Evolutionary conservation across 2,329 filamentous ascomycete species (phyloP), one percentile per base, ranked within the genome.

Genomic region (Periconia sp.): DNA sequence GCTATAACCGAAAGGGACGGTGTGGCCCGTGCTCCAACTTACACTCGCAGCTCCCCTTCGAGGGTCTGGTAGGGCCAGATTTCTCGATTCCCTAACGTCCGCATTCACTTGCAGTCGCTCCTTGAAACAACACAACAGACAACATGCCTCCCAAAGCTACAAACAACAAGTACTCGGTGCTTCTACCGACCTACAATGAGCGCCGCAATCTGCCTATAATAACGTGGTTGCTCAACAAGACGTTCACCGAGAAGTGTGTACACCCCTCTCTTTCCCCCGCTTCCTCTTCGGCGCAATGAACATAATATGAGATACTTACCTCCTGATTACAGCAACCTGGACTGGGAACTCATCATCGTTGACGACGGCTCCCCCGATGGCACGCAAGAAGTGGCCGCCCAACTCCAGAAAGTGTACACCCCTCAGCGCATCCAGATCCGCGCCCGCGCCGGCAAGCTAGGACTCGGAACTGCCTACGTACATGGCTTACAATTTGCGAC

Each of bases 121-220:
- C 30, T 69, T 71, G 53, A 37, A 42, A 60, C 52, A 54, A 51
- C 54, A 52, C 48, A 58, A 40, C 52, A 49, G 46, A 47, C 56
- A 63, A 59, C 15, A 73, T 73, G 69, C 61, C 67, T 41, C 63
- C 64, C 14, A 75, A 73, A 70, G 67, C 74, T 46, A 63, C 74
- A 46, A 79, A 81, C 62, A 82, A 94, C 82, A 96, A 93, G 79
- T 99, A 97, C 84, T 96, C 93, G 63, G 88, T 99, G 73, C 93
- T 99, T 72, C 86, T 99, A 61, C 94, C 94, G 53, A 99, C 94
- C 58, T 99, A 96, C 85, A 97, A 99, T 76, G 94, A 99, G 84
- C 91, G 94, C 73, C 87, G 87, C 76, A 99, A 99, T 79, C 86
- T 99, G 63, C 94, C 94, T 69, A 94, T 99, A 74, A 91, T 97